Evolutionary conservation across 1,139 yeast species (phyloP), one percentile per base, ranked within the genome.

Genomic region (Magnusiomyces paraingens): DNA sequence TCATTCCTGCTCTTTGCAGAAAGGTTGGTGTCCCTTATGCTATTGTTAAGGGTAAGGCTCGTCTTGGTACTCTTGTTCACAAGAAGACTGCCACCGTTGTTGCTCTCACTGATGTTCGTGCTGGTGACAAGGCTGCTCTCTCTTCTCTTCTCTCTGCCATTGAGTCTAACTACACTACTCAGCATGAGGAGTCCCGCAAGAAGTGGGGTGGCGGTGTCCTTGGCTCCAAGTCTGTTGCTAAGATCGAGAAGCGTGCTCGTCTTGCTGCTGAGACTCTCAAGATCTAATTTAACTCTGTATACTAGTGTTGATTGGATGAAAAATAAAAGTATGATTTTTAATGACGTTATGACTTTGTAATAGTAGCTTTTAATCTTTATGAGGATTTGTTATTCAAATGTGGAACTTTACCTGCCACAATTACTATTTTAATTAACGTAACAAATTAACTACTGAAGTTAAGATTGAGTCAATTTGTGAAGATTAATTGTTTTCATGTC

Each of bases 191-290:
- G 67, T 73, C 81, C 74, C 91, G 95, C 83, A 89, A 88, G 80
- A 95, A 89, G 85, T 91, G 98, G 98, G 98, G 98, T 83, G 98
- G 99, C 81, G 98, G 98, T 83, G 73, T 87, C 76, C 80, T 93
- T 82, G 97, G 98, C 75, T 79, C 87, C 68, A 91, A 91, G 82
- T 88, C 97, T 69, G 81, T 79, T 69, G 93, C 82, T 68, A 86
- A 84, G 79, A 73, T 71, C 60, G 82, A 73, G 66, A 81, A 81
- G 80, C 78, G 75, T 71, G 54, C 52, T 48, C 58, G 58, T 49
- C 43, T 47, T 15, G 36, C 43, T 21, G 50, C 50, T 32, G 35
- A 36, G 32, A 47, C 50, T 22, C 50, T 47, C 22, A 36, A 39
- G 44, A 47, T 47, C 50, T 47, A 47, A 47, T 32, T 17, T n/a